Evolutionary conservation across 2,329 filamentous ascomycete species (phyloP).

Genomic region (Paracorniculantispora psalliotae): DNA sequence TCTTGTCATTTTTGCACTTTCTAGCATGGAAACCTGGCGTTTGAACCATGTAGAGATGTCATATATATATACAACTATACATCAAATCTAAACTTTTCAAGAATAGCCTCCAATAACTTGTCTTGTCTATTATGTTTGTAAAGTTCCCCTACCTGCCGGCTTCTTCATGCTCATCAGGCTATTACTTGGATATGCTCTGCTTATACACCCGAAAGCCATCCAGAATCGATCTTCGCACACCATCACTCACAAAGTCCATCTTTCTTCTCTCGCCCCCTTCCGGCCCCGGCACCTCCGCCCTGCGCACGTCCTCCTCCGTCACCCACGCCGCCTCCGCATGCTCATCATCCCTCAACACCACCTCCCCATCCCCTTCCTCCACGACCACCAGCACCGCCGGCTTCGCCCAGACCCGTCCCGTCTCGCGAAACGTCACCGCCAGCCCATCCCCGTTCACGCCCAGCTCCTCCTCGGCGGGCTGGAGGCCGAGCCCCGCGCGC

Average conservation of each 20-base stretch:
- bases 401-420: conserved; percentile 26
- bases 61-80: not conserved
- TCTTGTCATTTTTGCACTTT: conserved; percentile 15
- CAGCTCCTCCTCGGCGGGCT: conserved; percentile 15
- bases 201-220: conserved; percentile 27
- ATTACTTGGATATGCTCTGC: not conserved
- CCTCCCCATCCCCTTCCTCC: conserved; percentile 14
- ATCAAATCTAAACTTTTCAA: not conserved
- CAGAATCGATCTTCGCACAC: conserved; percentile 26
- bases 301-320: conserved; percentile 29
- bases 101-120: too few species aligned
- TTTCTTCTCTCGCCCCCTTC: conserved; percentile 21
- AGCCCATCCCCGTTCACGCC: conserved; percentile 22
- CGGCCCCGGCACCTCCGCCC: conserved; percentile 13
- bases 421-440: conserved; percentile 21
- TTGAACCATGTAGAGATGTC: not conserved
- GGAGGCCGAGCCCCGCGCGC: conserved; percentile 8
- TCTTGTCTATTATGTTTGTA: too few species aligned
- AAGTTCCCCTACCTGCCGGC: too few species aligned
- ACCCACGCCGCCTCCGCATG: conserved; percentile 36
- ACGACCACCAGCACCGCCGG: conserved; percentile 26
- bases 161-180: too few species aligned
- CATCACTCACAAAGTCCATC: conserved; percentile 29
- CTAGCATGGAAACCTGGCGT: not conserved
- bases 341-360: conserved; percentile 22